Conservation (phyloP, 2,329 filamentous ascomycete genomes). For the Apiospora rasikravindrae region DNA sequence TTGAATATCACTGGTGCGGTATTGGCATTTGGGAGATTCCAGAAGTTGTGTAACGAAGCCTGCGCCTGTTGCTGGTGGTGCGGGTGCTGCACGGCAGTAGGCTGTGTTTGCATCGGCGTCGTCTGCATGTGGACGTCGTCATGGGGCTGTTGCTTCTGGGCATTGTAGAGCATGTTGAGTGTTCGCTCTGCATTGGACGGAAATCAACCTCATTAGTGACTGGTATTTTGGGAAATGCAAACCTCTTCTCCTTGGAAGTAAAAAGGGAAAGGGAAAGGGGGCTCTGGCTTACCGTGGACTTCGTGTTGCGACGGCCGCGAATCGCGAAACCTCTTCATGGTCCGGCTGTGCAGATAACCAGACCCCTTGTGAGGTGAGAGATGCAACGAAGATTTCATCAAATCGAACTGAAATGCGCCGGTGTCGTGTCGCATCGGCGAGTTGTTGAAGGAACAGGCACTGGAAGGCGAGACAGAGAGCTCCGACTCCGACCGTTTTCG, state of each 20-base stretch:
- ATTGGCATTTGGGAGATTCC: conserved; percentile 55
- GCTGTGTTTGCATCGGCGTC: not conserved
- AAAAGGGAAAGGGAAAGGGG: too few relatives aligned
- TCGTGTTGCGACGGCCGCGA: conserved; percentile 60
- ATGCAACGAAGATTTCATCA: conserved; percentile 29
- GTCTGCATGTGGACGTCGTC: not conserved
- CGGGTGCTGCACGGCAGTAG: conserved; percentile 24
- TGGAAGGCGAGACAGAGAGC: conserved; percentile 54
- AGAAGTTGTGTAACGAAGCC: conserved; percentile 65
- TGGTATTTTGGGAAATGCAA: conserved; percentile 6
- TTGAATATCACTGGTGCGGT: conserved; percentile 23
- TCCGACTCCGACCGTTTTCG: conserved; percentile 68
- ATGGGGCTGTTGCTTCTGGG: conserved; percentile 46
- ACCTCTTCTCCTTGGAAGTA: not conserved
- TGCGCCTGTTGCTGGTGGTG: conserved; percentile 41
- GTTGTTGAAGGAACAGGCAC: conserved; percentile 42
- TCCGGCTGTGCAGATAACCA: conserved; percentile 59
- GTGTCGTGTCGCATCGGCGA: conserved; percentile 41
- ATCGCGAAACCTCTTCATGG: conserved; percentile 65
- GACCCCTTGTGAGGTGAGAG: conserved; percentile 35
- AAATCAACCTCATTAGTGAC: not conserved
- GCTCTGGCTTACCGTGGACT: conserved; percentile 55
- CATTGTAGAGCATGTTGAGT: conserved; percentile 62
- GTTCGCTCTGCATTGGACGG: conserved; percentile 54
- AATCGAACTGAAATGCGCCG: conserved; percentile 8